A percentile compares a stretch with the other conserved stretches of the same genome.
These are phyloP conservation scores for Schizochytrium sp. DNA, from an alignment of 108 stramenopile species.

Conservation along the genomic window DNA sequence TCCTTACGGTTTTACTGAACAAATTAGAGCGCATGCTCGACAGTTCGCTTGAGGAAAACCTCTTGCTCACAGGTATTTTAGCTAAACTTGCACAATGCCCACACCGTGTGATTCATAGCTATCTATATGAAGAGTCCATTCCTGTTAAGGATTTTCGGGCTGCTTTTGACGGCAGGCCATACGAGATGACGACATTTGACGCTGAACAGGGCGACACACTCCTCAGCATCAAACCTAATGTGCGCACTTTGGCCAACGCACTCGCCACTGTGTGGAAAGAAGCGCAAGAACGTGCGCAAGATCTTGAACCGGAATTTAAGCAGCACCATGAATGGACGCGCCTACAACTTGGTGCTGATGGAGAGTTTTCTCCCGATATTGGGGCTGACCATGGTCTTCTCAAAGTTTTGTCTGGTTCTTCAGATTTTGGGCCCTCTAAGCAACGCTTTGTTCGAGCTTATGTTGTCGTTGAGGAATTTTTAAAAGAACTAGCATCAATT, in stretches of 20 bases:
- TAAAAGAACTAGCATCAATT: conserved; percentile 34
- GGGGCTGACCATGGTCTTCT: background rate
- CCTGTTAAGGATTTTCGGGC: background rate
- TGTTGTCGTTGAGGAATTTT: conserved; percentile 44
- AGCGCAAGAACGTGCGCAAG: background rate
- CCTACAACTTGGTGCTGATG: conserved; percentile 41
- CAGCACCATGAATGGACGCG: background rate
- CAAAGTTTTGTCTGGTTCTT: background rate
- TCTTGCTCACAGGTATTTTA: conserved; percentile 34
- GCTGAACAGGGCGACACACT: background rate
- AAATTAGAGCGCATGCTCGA: conserved; percentile 58
- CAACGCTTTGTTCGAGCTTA: conserved; percentile 44
- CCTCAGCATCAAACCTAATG: background rate
- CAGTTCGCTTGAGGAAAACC: conserved; percentile 51
- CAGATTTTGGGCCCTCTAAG: conserved; percentile 14
- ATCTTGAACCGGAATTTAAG: background rate
- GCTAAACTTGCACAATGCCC: conserved; percentile 46
- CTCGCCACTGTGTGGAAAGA: conserved; percentile 44
- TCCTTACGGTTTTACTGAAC: background rate
- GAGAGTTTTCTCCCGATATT: background rate
- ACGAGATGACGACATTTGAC: background rate
- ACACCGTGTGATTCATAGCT: conserved; percentile 37
- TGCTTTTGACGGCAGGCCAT: conserved; percentile 35
- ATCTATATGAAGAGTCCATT: conserved; percentile 18
- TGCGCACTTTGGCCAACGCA: conserved; percentile 26